A percentile compares a stretch with the other conserved stretches of the same genome.
These are phyloP conservation scores for Fusarium sp. DNA, from an alignment of 2,329 filamentous ascomycete genomes.

Conservation along the genomic window DNA sequence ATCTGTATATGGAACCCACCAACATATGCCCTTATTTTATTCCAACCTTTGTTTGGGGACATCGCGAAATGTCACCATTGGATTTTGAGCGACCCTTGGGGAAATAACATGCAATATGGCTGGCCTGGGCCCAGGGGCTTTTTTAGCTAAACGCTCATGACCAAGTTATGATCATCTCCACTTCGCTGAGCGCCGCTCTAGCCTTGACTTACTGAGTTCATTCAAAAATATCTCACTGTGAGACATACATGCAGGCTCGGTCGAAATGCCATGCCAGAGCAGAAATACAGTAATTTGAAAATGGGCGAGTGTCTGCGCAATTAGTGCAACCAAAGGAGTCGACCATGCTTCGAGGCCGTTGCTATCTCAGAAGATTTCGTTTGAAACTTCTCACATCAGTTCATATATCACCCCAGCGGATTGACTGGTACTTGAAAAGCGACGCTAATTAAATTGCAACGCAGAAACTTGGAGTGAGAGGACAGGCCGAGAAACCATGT, in stretches of 20 bases:
- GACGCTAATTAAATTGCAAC: conserved; percentile 8
- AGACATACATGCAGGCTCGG: conserved; percentile 1
- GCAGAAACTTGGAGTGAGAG: neutral
- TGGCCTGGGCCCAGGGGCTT: conserved; percentile 26
- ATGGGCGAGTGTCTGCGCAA: neutral
- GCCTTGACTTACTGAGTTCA: neutral
- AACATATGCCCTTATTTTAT: neutral
- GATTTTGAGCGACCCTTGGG: conserved; percentile 3
- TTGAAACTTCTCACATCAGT: neutral
- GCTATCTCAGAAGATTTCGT: neutral
- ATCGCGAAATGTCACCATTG: conserved; percentile 30
- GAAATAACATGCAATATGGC: conserved; percentile 12
- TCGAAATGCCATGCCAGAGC: neutral
- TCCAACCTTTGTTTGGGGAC: neutral
- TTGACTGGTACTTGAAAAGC: conserved; percentile 14
- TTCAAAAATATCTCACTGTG: conserved; percentile 15
- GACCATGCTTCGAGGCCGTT: neutral
- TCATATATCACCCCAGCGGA: neutral
- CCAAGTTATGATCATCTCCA: conserved; percentile 18
- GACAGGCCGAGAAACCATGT: neutral
- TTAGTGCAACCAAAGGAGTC: neutral
- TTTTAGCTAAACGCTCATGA: conserved; percentile 3
- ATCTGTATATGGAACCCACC: neutral
- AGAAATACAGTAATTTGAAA: neutral
- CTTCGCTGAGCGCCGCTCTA: conserved; percentile 24